Conservation (phyloP, 257 asterid genomes). For the Mentha longifolia region DNA sequence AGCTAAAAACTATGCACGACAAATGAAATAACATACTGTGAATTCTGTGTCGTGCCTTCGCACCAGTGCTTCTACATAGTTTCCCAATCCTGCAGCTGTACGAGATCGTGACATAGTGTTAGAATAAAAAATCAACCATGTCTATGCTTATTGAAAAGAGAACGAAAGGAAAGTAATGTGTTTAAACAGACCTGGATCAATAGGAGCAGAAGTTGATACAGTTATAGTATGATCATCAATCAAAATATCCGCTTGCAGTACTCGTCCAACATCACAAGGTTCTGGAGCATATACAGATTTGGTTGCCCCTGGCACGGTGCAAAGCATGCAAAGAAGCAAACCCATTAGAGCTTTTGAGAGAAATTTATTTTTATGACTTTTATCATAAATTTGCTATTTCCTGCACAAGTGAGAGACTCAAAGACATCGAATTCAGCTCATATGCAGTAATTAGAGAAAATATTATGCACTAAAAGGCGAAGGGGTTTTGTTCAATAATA, state of each 20-base stretch:
- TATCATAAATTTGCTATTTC: slow-evolving; percentile 1
- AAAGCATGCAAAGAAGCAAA: neutral
- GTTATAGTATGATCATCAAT: slow-evolving; percentile 52
- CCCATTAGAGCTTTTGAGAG: slow-evolving; percentile 8
- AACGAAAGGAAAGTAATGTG: neutral
- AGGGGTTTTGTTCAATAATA: no score
- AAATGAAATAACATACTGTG: slow-evolving; percentile 54
- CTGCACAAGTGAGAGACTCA: neutral
- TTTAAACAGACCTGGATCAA: slow-evolving; percentile 69
- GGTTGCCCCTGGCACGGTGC: slow-evolving; percentile 69
- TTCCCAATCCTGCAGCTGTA: slow-evolving; percentile 95
- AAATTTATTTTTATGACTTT: neutral
- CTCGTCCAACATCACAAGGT: slow-evolving; percentile 90
- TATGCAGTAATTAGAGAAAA: no score
- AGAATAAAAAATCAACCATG: neutral
- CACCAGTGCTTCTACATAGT: slow-evolving; percentile 94
- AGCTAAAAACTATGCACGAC: neutral
- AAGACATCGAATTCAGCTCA: slow-evolving; percentile 2
- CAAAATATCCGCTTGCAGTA: slow-evolving; percentile 74
- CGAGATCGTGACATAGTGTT: slow-evolving; percentile 27
- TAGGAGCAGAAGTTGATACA: slow-evolving; percentile 67
- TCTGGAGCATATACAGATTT: slow-evolving; percentile 91
- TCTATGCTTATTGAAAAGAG: neutral
- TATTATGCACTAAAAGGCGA: no score
- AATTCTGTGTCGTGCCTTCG: slow-evolving; percentile 91